Evolutionary conservation across 176 grass and related monocot species (phyloP).

Genomic region (Metroxylon sagu): DNA sequence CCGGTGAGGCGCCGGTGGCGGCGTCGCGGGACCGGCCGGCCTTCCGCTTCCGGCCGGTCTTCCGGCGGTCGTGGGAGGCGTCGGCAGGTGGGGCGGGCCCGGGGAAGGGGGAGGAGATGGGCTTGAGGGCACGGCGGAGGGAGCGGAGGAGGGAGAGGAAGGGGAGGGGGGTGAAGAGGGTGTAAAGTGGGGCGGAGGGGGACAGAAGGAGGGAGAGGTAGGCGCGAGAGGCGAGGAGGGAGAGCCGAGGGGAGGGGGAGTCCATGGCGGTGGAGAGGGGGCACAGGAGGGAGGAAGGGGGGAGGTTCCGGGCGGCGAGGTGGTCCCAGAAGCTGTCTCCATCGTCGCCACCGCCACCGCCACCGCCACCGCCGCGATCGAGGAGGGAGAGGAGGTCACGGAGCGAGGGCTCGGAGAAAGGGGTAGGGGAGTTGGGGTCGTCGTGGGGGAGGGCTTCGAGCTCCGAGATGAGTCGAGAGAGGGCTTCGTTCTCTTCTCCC

Average conservation of each 20-base stretch:
- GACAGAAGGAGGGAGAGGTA: constrained; percentile 48
- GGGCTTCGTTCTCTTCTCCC: constrained; percentile 20
- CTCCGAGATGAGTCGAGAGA: constrained; percentile 45
- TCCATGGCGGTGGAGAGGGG: constrained; percentile 20
- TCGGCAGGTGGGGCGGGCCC: background rate
- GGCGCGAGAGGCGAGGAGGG: constrained; percentile 28
- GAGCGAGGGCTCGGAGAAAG: constrained; percentile 30
- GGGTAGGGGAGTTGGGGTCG: constrained; percentile 2
- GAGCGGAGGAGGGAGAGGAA: constrained; percentile 71
- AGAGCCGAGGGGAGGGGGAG: constrained; percentile 22
- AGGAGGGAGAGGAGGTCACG: constrained; percentile 22
- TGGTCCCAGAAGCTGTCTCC: constrained; percentile 10
- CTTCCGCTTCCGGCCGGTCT: constrained; percentile 14
- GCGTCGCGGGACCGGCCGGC: background rate
- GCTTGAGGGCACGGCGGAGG: constrained; percentile 43
- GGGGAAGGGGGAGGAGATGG: background rate
- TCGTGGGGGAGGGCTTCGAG: constrained; percentile 34
- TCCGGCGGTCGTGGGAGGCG: background rate
- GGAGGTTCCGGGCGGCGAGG: constrained; percentile 13
- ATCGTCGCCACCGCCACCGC: background rate
- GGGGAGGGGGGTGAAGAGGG: constrained; percentile 48
- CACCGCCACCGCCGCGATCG: background rate
- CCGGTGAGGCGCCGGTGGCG: constrained; percentile 14
- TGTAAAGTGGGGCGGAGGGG: constrained; percentile 33
- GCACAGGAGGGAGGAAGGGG: constrained; percentile 35